These are phyloP conservation scores for Sporothrix inflata DNA, from an alignment of 2,329 filamentous ascomycete species.

Conservation along the genomic window DNA sequence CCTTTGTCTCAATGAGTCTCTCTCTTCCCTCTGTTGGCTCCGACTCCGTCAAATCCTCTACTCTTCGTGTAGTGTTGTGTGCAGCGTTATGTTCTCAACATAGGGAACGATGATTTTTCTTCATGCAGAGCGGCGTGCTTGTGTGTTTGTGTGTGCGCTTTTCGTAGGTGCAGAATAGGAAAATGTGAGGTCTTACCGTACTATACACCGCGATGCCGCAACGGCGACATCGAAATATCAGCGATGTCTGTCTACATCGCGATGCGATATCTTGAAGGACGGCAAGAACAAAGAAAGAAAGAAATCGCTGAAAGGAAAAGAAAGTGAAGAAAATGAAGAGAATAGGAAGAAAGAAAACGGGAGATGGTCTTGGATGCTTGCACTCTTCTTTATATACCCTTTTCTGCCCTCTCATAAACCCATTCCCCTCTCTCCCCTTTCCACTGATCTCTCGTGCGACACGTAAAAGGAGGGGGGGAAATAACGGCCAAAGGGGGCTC, in stretches of 20 bases:
- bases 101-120: constrained; percentile 33
- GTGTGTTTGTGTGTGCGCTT: neutral
- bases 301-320: neutral
- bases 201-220: neutral
- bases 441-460: neutral
- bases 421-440: too few relatives aligned
- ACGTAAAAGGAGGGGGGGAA: neutral
- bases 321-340: neutral
- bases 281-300: neutral
- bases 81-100: constrained; percentile 29
- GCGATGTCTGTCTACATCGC: neutral
- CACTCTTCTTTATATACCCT: neutral
- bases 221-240: neutral
- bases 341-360: neutral
- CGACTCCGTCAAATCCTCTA: constrained; percentile 6
- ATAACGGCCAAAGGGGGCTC: neutral
- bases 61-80: neutral
- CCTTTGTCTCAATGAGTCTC: neutral
- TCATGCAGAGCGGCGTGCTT: constrained; percentile 29
- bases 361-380: neutral
- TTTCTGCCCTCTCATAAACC: neutral
- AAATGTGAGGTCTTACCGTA: neutral
- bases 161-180: neutral
- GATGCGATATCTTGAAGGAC: neutral
- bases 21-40: neutral